Conservation (phyloP, 345 rosid species). For the Acer yangbiense region DNA sequence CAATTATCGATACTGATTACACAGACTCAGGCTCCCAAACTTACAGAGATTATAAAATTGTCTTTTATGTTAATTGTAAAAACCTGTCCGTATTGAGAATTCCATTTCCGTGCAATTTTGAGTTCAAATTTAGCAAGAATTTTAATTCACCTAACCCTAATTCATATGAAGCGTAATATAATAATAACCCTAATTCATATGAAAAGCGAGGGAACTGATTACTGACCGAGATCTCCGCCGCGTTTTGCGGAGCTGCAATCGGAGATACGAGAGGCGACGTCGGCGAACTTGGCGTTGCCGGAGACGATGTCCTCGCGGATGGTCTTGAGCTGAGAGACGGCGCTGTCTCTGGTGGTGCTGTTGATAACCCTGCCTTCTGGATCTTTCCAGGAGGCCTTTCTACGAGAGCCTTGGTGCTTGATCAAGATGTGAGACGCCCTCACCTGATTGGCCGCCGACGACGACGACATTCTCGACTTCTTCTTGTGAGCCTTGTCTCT, state of each 20-base stretch:
- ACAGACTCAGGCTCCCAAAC: no score
- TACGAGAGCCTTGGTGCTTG: slow-evolving; percentile 91
- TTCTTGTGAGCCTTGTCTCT: slow-evolving; percentile 32
- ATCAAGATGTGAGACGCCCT: slow-evolving; percentile 90
- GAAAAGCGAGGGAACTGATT: background rate
- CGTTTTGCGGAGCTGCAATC: slow-evolving; percentile 99
- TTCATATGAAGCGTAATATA: background rate
- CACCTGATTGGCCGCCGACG: slow-evolving; percentile 50
- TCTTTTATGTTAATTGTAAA: no score
- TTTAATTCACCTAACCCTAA: background rate
- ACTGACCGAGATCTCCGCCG: slow-evolving; percentile 87
- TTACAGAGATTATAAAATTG: no score
- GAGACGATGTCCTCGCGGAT: slow-evolving; percentile 75
- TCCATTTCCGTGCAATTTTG: background rate
- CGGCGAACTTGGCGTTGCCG: slow-evolving; percentile 78
- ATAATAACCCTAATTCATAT: background rate
- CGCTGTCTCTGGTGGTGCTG: slow-evolving; percentile 67
- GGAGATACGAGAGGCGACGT: slow-evolving; percentile 73
- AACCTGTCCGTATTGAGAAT: background rate
- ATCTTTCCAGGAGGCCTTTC: slow-evolving; percentile 97
- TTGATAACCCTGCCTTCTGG: slow-evolving; percentile 82
- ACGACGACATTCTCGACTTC: slow-evolving; percentile 46
- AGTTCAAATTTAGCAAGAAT: background rate
- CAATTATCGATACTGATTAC: no score
- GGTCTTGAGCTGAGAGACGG: slow-evolving; percentile 70